Evolutionary conservation across 768 basidiomycete genomes (phyloP).

Genomic region (Ramaria rubella): DNA sequence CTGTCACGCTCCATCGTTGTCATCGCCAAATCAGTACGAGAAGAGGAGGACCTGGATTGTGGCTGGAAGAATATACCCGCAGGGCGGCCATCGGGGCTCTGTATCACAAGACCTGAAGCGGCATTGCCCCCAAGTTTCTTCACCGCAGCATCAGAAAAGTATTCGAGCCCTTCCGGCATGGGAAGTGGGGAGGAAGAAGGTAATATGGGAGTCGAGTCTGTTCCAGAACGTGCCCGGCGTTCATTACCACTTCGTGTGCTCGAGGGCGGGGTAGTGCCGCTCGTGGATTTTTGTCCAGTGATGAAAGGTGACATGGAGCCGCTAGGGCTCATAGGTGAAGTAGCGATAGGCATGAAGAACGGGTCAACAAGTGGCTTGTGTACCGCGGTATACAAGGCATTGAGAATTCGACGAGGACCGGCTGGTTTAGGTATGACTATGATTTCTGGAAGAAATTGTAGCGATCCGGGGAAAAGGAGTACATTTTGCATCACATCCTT

Average conservation of each 20-base stretch:
- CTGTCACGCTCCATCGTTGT: constrained; percentile 9
- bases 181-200: constrained; percentile 66
- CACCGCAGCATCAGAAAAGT: constrained; percentile 57
- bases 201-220: constrained; percentile 30
- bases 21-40: not conserved
- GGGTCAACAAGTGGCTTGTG: constrained; percentile 85
- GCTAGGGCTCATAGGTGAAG: constrained; percentile 78
- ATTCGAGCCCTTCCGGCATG: constrained; percentile 69
- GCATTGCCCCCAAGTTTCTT: constrained; percentile 63
- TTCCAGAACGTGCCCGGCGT: constrained; percentile 51
- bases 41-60: constrained; percentile 13
- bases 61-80: constrained; percentile 97
- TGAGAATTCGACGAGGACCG: constrained; percentile 88
- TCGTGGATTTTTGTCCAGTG: constrained; percentile 40
- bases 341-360: constrained; percentile 91
- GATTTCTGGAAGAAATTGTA: constrained; percentile 67
- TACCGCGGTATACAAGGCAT: constrained; percentile 85
- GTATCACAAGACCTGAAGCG: constrained; percentile 82
- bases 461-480: constrained; percentile 40
- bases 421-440: constrained; percentile 98
- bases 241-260: constrained; percentile 54
- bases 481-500: constrained; percentile 78
- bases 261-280: constrained; percentile 35
- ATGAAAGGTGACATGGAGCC: constrained; percentile 37
- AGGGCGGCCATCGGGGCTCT: constrained; percentile 88